These are phyloP conservation scores for Bruguiera gymnorhiza DNA, from an alignment of 345 rosid species.

Conservation along the genomic window DNA sequence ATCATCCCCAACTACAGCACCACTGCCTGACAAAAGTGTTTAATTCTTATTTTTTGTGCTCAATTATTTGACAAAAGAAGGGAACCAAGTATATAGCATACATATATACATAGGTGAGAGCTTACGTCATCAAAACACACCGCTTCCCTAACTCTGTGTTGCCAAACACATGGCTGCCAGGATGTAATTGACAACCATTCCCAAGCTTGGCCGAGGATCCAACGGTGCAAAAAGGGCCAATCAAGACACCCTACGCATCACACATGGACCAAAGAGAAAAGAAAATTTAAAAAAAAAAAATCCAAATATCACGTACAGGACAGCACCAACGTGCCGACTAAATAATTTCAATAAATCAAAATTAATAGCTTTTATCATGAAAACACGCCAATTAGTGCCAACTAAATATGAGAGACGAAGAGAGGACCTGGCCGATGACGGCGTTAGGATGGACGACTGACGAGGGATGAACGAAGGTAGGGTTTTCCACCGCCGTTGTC, in stretches of 20 bases:
- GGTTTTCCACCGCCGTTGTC: constrained; percentile 8
- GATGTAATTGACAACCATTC: constrained; percentile 62
- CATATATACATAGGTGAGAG: constrained; percentile 14
- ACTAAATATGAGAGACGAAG: background rate
- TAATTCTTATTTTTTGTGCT: background rate
- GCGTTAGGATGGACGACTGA: constrained; percentile 80
- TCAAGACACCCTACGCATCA: constrained; percentile 54
- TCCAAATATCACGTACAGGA: background rate
- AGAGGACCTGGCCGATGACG: constrained; percentile 59
- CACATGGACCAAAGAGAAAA: too few species aligned
- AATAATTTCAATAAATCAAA: too few species aligned
- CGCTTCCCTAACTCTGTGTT: constrained; percentile 64
- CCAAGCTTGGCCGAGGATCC: constrained; percentile 81
- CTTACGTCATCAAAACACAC: constrained; percentile 83
- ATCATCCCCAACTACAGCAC: constrained; percentile 88
- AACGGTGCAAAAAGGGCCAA: constrained; percentile 82
- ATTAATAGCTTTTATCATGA: background rate
- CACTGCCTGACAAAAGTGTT: constrained; percentile 57
- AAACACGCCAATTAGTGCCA: background rate
- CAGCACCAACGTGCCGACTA: too few species aligned
- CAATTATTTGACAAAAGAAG: too few species aligned
- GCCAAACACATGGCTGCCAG: constrained; percentile 79
- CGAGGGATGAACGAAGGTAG: constrained; percentile 55
- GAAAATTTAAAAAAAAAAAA: background rate
- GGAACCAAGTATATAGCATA: background rate